Percentiles rank a stretch among this genome's conserved stretches.
phyloP scores from a whole-genome alignment of 441 rosid genomes.

The Breynia disticha region DNA sequence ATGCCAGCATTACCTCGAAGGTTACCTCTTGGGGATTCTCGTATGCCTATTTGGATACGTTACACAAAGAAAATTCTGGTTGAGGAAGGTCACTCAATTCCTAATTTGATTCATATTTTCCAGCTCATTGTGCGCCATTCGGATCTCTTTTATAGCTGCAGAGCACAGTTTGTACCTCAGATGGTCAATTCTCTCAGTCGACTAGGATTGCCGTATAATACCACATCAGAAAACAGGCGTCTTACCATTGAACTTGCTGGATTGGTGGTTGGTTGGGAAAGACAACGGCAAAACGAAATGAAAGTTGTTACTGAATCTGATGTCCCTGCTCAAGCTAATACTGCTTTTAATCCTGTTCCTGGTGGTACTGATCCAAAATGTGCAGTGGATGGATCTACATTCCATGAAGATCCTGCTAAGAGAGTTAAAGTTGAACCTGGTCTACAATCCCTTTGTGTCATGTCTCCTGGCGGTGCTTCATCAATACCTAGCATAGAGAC shows the following conservation, averaged over 20 bases:
- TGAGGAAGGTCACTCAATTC: slow-evolving; percentile 96
- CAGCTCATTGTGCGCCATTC: slow-evolving; percentile 96
- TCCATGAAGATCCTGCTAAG: slow-evolving; percentile 71
- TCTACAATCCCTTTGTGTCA: slow-evolving; percentile 74
- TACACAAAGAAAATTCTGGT: slow-evolving; percentile 94
- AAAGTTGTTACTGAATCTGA: slow-evolving; percentile 53
- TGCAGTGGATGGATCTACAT: slow-evolving; percentile 57
- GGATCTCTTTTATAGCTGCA: slow-evolving; percentile 88
- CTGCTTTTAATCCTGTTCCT: slow-evolving; percentile 45
- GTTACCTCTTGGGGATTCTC: slow-evolving; percentile 92
- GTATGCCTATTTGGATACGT: slow-evolving; percentile 98
- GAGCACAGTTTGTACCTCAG: slow-evolving; percentile 99
- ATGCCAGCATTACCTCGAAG: slow-evolving; percentile 98
- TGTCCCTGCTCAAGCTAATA: slow-evolving; percentile 38
- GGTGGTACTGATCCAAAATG: slow-evolving; percentile 55
- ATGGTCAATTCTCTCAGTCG: slow-evolving; percentile 99
- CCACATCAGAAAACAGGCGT: slow-evolving; percentile 88
- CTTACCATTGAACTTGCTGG: slow-evolving; percentile 99
- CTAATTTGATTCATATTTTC: slow-evolving; percentile 97
- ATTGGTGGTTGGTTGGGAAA: slow-evolving; percentile 98
- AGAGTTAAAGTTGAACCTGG: slow-evolving; percentile 91
- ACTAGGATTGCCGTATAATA: slow-evolving; percentile 90
- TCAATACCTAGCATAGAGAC: slow-evolving; percentile 82
- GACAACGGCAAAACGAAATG: slow-evolving; percentile 83
- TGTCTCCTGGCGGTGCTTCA: slow-evolving; percentile 93